Conservation (phyloP, 2,329 filamentous ascomycete genomes). For the Fusarium drepaniforme region DNA sequence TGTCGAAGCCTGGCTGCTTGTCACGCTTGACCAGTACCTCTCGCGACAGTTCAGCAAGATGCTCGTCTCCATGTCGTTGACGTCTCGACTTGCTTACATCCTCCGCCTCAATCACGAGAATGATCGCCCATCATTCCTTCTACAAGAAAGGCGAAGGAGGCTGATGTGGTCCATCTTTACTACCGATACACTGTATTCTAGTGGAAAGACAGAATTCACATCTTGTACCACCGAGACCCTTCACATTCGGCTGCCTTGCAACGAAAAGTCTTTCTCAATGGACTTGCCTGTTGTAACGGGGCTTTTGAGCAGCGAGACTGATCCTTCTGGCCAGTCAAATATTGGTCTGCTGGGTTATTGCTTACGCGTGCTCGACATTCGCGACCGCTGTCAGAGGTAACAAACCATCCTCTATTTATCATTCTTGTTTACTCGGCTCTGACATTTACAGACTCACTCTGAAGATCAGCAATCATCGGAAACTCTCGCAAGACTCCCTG, state of each 20-base stretch:
- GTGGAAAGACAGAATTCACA: slow-evolving; percentile 25
- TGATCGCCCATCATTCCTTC: slow-evolving; percentile 18
- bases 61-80: slow-evolving; percentile 31
- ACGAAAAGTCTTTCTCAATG: slow-evolving; percentile 19
- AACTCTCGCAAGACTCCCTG: slow-evolving; percentile 20
- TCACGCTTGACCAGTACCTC: slow-evolving; percentile 35
- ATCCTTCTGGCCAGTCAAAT: background rate
- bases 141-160: slow-evolving; percentile 29
- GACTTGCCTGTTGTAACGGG: slow-evolving; percentile 5
- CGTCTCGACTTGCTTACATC: slow-evolving; percentile 33
- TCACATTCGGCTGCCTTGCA: slow-evolving; percentile 8
- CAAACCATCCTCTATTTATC: background rate
- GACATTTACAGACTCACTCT: slow-evolving; percentile 22
- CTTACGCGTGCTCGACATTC: slow-evolving; percentile 15
- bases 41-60: slow-evolving; percentile 38
- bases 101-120: slow-evolving; percentile 39
- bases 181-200: slow-evolving; percentile 25
- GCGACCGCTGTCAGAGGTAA: slow-evolving; percentile 27
- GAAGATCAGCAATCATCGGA: slow-evolving; percentile 35
- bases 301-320: background rate
- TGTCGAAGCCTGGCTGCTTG: slow-evolving; percentile 37
- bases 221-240: slow-evolving; percentile 12
- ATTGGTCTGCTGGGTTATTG: slow-evolving; percentile 22
- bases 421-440: background rate
- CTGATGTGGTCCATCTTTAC: slow-evolving; percentile 41